A percentile compares a stretch with the other conserved stretches of the same genome.
These are phyloP conservation scores for Fraxinus sp. DNA, from an alignment of 305 asterid genomes.

Conservation along the genomic window DNA sequence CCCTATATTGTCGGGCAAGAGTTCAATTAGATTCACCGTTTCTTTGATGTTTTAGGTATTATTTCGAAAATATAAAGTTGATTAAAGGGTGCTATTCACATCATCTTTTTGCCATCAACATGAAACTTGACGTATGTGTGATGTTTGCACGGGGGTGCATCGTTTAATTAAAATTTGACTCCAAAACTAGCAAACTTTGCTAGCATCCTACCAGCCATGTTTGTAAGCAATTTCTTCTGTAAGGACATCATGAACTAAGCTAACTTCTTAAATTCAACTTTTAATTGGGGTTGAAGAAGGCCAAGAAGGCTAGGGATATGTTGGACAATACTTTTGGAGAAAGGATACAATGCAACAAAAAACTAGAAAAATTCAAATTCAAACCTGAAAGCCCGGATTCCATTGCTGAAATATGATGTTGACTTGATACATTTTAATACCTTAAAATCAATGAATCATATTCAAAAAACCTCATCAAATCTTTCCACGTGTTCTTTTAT, in stretches of 20 bases:
- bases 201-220: neutral
- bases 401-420: neutral
- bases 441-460: neutral
- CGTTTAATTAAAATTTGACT: neutral
- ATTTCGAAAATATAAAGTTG: neutral
- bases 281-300: too few species aligned
- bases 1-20: neutral
- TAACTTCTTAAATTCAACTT: too few species aligned
- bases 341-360: neutral
- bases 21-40: neutral
- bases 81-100: neutral
- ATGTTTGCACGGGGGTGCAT: neutral
- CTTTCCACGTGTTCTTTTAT: neutral
- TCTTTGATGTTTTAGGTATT: neutral
- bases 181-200: neutral
- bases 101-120: neutral
- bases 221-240: neutral
- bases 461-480: neutral
- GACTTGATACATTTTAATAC: neutral
- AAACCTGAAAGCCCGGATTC: neutral
- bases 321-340: too few species aligned
- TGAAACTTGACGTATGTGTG: neutral
- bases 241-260: neutral
- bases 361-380: neutral
- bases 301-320: too few species aligned